Evolutionary conservation across 2,329 filamentous ascomycete species (phyloP).

Genomic region (Xylariomycetidae sp.): DNA sequence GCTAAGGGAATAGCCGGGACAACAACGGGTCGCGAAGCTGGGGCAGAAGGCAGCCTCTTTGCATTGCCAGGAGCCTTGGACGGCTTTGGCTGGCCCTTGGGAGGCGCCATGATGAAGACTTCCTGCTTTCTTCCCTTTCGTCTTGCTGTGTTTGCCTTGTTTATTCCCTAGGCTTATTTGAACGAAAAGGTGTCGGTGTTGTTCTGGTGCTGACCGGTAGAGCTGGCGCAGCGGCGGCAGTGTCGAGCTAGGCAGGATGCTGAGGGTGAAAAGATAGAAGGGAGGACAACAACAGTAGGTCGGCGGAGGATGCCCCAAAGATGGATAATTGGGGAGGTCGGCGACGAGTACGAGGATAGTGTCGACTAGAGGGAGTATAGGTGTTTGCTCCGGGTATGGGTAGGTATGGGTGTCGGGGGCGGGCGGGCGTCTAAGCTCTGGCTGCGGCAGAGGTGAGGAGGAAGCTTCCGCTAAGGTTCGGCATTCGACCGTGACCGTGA

Average conservation of each 20-base stretch:
- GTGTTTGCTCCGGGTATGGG: too few relatives aligned
- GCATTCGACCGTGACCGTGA: slow-evolving; percentile 13
- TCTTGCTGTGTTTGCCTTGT: slow-evolving; percentile 1
- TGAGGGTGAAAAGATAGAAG: slow-evolving; percentile 3
- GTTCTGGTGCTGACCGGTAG: slow-evolving; percentile 2
- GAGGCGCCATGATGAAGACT: slow-evolving; percentile 26
- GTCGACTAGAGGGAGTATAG: too few relatives aligned
- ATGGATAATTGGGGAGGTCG: too few relatives aligned
- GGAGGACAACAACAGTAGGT: slow-evolving; percentile 1
- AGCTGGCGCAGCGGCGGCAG: slow-evolving; percentile 1
- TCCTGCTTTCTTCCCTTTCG: too few relatives aligned
- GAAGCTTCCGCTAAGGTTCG: slow-evolving; percentile 8
- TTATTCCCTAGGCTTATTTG: too few relatives aligned
- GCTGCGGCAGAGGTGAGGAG: slow-evolving; percentile 5
- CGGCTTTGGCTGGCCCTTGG: slow-evolving; percentile 21
- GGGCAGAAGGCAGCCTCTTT: slow-evolving; percentile 16
- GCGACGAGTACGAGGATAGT: too few relatives aligned
- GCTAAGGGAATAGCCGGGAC: slow-evolving; percentile 26
- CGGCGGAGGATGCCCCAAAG: slow-evolving; percentile 1
- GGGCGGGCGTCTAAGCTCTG: too few relatives aligned
- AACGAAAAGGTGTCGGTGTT: too few relatives aligned
- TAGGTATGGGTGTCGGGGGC: too few relatives aligned
- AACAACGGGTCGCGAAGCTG: slow-evolving; percentile 18
- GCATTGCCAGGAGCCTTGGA: slow-evolving; percentile 18
- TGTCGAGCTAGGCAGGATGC: slow-evolving; percentile 1